Evolutionary conservation across 2,329 filamentous ascomycete species (phyloP), one percentile per base, ranked within the genome.

Genomic region (Metarhizium sp.): DNA sequence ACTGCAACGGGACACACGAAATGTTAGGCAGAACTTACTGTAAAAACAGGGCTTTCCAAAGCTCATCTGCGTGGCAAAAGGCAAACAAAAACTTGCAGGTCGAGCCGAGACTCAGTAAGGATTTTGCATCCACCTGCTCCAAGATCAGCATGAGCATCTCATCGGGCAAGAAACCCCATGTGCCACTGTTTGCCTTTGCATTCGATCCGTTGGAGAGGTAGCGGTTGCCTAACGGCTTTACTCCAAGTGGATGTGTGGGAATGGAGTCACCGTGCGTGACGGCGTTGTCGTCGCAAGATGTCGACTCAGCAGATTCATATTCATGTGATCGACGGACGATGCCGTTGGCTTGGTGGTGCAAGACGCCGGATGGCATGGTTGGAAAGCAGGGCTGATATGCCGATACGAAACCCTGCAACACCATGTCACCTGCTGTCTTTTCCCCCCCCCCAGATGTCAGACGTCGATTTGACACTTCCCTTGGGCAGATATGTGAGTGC

Each of bases 1-100:
- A 42, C 32, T 16, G 16, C 13, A 32, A 10, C 11, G 47, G 14
- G 13, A 16, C 10, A 3, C 4, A 46, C 32, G 32, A 34, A 34
- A 8, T 34, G 13, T 32, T n/a, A 51, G 47, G 49, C 50, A 36
- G 54, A 46, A 84, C 90, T 82, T 84, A 96, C 91, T 84, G 81
- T 60, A 95, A 78, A 64, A 92, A 95, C 20, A 96, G 71, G 18
- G 84, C 71, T 70, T 94, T 92, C 92, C 92, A 97, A 40, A 96
- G 69, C 64, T 97, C 92, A 60, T 96, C 92, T 50, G 83, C 83
- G 51, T 86, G 78, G 54, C 86, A 88, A 67, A 92, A 95, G 1
- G 91, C 92, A 75, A 91, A 92, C 16, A 97, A 73, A 53, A 89
- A 91, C 68, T 85, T 90, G 75, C 92, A 96, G 6, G 91, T 88